Evolutionary conservation across 2,329 filamentous ascomycete species (phyloP), one percentile per base, ranked within the genome.

Genomic region (Venturia aucupariae): DNA sequence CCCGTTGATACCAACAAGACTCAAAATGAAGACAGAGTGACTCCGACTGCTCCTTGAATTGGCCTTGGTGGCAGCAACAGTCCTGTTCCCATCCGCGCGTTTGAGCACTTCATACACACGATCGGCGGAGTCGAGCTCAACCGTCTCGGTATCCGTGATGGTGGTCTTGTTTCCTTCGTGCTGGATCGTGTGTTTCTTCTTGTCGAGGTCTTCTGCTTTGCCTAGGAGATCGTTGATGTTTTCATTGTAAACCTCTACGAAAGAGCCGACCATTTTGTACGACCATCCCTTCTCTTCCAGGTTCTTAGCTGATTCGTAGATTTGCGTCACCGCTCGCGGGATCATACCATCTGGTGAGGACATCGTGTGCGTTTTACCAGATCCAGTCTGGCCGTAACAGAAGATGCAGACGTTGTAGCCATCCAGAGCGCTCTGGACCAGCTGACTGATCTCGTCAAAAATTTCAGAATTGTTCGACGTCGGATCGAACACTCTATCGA

Each of bases 341-440:
- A 99, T 99, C 88, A 99, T 97, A 69, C 94, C 94, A 70, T 97
- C 90, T 0, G 88, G 89, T 2, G 90, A 94, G 11, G 90, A 95
- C 94, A 99, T 99, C 4, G 94, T 97, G 73, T 88, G 90, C 0
- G 94, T 99, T 81, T 99, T 99, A 66, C 94, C 94, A 22, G 92
- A 94, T 3, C 94, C 94, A 0, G 94, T 99, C 75, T 99, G 94
- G 54, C 94, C 94, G 72, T 99, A 99, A 73, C 92, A 97, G 78
- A 99, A 96, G 67, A 99, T 97, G 76, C 93, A 97, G 62, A 99
- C 94, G 70, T 97, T 99, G 79, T 96, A 99, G 1, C 94, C 94
- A 72, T 99, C 94, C 46, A 99, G 82, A 0, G 95, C 94, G 69
- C 90, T 96, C 76, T 99, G 94, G 1, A 99, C 92, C 41, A 99